Evolutionary conservation across 305 asterid species (phyloP).

Genomic region (Solanum hybrid): DNA sequence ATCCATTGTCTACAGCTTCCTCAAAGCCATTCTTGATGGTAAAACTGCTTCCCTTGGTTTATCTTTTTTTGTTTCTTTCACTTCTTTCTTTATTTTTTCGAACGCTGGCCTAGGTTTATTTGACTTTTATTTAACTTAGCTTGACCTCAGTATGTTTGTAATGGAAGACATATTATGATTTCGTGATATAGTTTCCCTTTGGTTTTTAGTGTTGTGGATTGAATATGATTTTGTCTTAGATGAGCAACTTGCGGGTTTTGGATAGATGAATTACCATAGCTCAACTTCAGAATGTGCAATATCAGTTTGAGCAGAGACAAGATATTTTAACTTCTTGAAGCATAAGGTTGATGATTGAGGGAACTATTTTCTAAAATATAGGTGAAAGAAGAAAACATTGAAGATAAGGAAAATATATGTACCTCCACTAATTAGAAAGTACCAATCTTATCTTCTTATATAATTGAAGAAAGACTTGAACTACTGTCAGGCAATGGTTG

Average conservation of each 20-base stretch:
- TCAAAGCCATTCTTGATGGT: neutral
- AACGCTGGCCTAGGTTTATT: neutral
- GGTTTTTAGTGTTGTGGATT: neutral
- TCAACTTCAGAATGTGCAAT: neutral
- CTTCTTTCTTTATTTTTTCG: neutral
- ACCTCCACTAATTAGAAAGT: neutral
- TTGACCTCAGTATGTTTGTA: neutral
- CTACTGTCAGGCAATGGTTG: slow-evolving; percentile 36
- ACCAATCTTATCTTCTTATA: neutral
- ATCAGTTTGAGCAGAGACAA: neutral
- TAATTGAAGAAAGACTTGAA: neutral
- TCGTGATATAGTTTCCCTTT: neutral
- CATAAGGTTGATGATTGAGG: neutral
- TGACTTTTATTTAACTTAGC: neutral
- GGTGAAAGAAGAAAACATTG: neutral
- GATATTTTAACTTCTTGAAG: neutral
- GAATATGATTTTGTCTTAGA: slow-evolving; percentile 13
- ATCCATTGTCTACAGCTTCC: neutral
- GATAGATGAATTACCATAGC: neutral
- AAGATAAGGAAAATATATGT: neutral
- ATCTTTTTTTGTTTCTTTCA: neutral
- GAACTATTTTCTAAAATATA: neutral
- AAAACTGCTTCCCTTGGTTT: neutral
- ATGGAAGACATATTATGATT: neutral
- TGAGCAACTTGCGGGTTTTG: neutral